Evolutionary conservation across 345 rosid genomes (phyloP).

Genomic region (Barbarea vulgaris): DNA sequence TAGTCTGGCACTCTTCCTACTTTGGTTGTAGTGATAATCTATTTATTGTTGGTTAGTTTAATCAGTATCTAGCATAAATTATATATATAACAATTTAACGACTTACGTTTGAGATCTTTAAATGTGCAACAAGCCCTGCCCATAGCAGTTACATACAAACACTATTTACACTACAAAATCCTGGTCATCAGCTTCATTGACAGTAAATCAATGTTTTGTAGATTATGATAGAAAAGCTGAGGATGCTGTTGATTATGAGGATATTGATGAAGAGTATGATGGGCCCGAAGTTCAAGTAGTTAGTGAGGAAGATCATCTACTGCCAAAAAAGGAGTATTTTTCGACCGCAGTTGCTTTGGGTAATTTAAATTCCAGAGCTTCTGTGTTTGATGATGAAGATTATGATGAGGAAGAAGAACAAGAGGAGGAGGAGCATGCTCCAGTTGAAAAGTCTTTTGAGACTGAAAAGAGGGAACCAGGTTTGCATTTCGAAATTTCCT

Average conservation of each 20-base stretch:
- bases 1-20: constrained; percentile 6
- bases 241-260: constrained; percentile 95
- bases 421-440: constrained; percentile 54
- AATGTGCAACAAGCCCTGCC: neutral
- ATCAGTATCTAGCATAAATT: neutral
- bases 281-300: constrained; percentile 84
- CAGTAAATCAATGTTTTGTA: constrained; percentile 44
- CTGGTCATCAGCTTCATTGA: constrained; percentile 32
- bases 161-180: constrained; percentile 11
- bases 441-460: constrained; percentile 49
- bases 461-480: constrained; percentile 52
- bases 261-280: constrained; percentile 93
- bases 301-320: constrained; percentile 78
- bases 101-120: neutral
- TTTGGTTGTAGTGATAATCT: constrained; percentile 12
- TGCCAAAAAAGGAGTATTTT: constrained; percentile 71
- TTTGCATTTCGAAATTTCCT: constrained; percentile 27
- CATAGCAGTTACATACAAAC: constrained; percentile 17
- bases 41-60: neutral
- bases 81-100: neutral
- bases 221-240: constrained; percentile 93
- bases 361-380: constrained; percentile 47
- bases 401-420: constrained; percentile 90
- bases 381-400: constrained; percentile 85
- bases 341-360: constrained; percentile 55